Evolutionary conservation across 2,329 filamentous ascomycete genomes (phyloP).

Genomic region (Penicillium sp.): DNA sequence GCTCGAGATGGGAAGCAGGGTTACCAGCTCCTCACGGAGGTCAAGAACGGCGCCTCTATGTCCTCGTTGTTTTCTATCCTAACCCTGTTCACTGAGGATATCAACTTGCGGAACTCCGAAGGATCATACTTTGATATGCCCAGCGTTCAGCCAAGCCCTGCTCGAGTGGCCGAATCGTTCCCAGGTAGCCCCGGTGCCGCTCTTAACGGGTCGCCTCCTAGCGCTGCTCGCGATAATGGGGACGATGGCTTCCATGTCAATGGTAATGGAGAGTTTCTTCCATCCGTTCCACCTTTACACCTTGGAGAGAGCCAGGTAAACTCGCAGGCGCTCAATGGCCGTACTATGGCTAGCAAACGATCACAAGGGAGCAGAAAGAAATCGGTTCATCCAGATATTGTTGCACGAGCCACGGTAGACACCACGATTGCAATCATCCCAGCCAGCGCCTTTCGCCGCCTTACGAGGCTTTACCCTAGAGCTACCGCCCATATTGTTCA

Average conservation of each 20-base stretch:
- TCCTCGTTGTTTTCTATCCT: slow-evolving; percentile 97
- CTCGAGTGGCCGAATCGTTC: slow-evolving; percentile 43
- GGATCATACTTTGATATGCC: slow-evolving; percentile 53
- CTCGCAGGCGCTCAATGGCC: slow-evolving; percentile 32
- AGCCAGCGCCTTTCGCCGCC: slow-evolving; percentile 87
- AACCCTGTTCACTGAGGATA: slow-evolving; percentile 94
- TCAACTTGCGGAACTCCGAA: slow-evolving; percentile 73
- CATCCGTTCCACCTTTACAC: slow-evolving; percentile 75
- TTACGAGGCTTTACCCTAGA: slow-evolving; percentile 94
- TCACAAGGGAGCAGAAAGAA: slow-evolving; percentile 51
- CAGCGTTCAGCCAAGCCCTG: slow-evolving; percentile 34
- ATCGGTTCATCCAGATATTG: slow-evolving; percentile 94
- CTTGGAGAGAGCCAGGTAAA: slow-evolving; percentile 58
- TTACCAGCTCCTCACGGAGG: slow-evolving; percentile 94
- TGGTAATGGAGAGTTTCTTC: slow-evolving; percentile 46
- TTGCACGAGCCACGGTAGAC: slow-evolving; percentile 93
- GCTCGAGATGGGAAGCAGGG: slow-evolving; percentile 71
- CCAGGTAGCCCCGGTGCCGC: slow-evolving; percentile 44
- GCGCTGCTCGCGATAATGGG: slow-evolving; percentile 25
- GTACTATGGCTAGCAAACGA: slow-evolving; percentile 25
- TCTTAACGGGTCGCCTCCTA: slow-evolving; percentile 34
- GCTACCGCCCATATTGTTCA: slow-evolving; percentile 97
- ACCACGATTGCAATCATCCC: slow-evolving; percentile 99
- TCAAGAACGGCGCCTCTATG: slow-evolving; percentile 98
- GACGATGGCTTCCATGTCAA: slow-evolving; percentile 27